phyloP scores from a whole-genome alignment of 2,329 filamentous ascomycete genomes.

The Colletotrichum sidae region DNA sequence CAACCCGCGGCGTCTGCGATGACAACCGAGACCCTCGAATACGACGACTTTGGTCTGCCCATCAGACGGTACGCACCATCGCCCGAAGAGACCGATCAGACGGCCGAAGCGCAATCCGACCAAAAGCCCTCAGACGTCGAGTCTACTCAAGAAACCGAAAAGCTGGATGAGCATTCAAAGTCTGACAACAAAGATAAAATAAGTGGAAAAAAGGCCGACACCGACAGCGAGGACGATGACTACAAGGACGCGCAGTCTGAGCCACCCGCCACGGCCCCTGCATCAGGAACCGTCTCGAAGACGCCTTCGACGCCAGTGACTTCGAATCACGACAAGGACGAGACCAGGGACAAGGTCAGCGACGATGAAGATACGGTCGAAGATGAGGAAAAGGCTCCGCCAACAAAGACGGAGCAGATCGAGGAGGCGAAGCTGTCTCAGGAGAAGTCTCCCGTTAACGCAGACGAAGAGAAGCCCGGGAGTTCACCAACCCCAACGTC shows the following conservation, averaged over 20 bases:
- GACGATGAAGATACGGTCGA: constrained; percentile 25
- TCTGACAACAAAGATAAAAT: constrained; percentile 31
- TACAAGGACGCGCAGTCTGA: constrained; percentile 44
- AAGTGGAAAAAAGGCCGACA: constrained; percentile 36
- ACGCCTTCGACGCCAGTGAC: constrained; percentile 31
- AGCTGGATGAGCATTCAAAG: constrained; percentile 22
- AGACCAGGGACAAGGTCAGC: constrained; percentile 8
- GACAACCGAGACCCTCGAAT: constrained; percentile 55
- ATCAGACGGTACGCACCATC: constrained; percentile 61
- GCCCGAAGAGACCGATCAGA: constrained; percentile 31
- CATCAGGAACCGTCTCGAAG: constrained; percentile 25
- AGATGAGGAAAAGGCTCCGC: background rate
- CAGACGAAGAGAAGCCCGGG: background rate
- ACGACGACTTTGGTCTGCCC: constrained; percentile 80
- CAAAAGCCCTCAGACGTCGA: constrained; percentile 17
- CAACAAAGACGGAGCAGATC: background rate
- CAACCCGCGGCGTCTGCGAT: constrained; percentile 43
- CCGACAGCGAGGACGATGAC: constrained; percentile 42
- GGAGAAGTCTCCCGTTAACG: background rate
- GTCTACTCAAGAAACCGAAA: constrained; percentile 13
- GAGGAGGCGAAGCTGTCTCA: background rate
- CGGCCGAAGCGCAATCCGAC: constrained; percentile 19
- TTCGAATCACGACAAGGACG: constrained; percentile 24
- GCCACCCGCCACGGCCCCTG: constrained; percentile 23
- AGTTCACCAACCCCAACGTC: background rate